Conservation (phyloP, 2,329 filamentous ascomycete genomes). For the Neocucurbitaria cava region DNA sequence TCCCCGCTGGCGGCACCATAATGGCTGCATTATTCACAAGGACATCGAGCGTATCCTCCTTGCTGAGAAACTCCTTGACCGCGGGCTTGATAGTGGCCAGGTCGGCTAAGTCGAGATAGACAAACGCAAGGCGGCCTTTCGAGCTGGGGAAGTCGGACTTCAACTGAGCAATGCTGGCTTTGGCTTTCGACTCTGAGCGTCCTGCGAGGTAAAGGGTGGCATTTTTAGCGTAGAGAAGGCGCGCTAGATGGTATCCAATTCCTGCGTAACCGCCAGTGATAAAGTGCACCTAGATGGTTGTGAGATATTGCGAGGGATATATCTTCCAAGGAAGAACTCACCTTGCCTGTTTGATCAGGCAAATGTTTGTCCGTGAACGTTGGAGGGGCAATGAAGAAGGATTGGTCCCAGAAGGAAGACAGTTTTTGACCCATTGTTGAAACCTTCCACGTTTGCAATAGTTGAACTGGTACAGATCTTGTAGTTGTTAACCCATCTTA, state of each 20-base stretch:
- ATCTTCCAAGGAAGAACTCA: slow-evolving; percentile 28
- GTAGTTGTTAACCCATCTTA: background rate
- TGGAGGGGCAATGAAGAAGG: slow-evolving; percentile 42
- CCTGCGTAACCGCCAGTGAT: slow-evolving; percentile 58
- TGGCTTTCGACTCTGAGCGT: slow-evolving; percentile 44
- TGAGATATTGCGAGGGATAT: background rate
- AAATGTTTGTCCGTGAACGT: slow-evolving; percentile 53
- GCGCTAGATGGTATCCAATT: slow-evolving; percentile 59
- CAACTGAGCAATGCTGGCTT: slow-evolving; percentile 47
- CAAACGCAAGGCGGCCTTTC: slow-evolving; percentile 1
- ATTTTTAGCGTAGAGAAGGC: slow-evolving; percentile 60
- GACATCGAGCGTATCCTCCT: slow-evolving; percentile 51
- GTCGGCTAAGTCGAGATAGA: slow-evolving; percentile 48
- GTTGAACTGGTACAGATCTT: background rate
- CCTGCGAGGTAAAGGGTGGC: slow-evolving; percentile 62
- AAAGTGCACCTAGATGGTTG: slow-evolving; percentile 52
- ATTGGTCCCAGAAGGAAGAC: slow-evolving; percentile 2
- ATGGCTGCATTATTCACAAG: slow-evolving; percentile 45
- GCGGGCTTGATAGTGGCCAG: slow-evolving; percentile 42
- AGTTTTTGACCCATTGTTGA: slow-evolving; percentile 1
- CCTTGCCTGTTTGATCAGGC: slow-evolving; percentile 45
- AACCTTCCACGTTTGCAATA: background rate
- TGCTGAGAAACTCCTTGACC: slow-evolving; percentile 42
- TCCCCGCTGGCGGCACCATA: slow-evolving; percentile 24
- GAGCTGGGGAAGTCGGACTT: background rate